Conservation (phyloP, 169 alveolate species). For the Perkinsus olseni region DNA sequence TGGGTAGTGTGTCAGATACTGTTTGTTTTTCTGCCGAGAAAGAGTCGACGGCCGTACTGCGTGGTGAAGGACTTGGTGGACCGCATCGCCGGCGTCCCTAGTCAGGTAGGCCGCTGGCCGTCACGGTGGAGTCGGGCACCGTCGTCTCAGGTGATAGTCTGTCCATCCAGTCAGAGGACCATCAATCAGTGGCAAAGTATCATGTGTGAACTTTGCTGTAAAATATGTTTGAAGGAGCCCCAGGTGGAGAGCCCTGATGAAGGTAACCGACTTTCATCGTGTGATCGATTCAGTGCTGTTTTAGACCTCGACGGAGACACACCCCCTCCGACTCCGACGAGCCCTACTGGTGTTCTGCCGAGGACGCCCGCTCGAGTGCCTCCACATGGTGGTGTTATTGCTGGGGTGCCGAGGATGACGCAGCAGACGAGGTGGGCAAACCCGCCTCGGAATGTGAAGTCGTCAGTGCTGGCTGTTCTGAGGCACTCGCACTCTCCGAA, state of each 20-base stretch:
- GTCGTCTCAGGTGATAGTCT: neutral
- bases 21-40: neutral
- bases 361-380: neutral
- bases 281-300: neutral
- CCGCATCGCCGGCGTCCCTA: neutral
- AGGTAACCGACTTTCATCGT: neutral
- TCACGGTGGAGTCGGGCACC: neutral
- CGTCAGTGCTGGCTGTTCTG: too few species aligned
- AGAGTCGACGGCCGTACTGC: neutral
- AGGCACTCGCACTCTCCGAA: too few species aligned
- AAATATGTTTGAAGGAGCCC: neutral
- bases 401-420: neutral
- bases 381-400: neutral
- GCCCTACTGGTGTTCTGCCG: neutral
- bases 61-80: neutral
- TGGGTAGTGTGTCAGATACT: neutral
- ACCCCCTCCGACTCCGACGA: neutral
- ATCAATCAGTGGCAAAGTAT: conserved; percentile 1
- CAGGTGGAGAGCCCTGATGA: neutral
- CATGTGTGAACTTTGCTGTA: neutral
- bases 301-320: neutral
- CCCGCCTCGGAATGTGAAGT: neutral
- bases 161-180: neutral
- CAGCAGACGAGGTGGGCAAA: neutral
- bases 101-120: neutral